Base-by-base conservation (phyloP, 2,329 filamentous ascomycete species). In the Fusarium sp. region DNA sequence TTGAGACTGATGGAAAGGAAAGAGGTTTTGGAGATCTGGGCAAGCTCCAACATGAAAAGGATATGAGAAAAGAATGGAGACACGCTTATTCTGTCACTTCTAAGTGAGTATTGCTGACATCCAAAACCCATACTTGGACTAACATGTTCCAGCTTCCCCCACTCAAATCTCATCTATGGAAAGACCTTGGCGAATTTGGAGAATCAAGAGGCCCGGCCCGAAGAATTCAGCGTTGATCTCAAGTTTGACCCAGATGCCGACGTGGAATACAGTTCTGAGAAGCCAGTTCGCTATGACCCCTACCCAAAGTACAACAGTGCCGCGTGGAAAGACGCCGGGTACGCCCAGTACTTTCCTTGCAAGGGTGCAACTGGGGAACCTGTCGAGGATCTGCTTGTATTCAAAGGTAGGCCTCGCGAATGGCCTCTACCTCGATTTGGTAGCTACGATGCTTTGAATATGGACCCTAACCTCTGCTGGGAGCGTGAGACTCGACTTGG, bases 401-500 rank as follows among this genome's bases (percentile, higher is more conserved):
- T 91, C 73, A 91, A 90, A 61, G 89, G 88, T 2, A 83, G 88
- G 10, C 89, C 91, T 2, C 81, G 84, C 47, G 82, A 83, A 8
- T 93, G 91, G 74, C 90, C 91, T 1, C 79, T 84, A 16, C 87
- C 91, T 6, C 84, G 87, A 38, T 88, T 93, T 61, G 92, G 92
- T 28, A 89, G 89, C 72, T 91, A 90, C 76, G 84, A 87, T 31
- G 83, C 87, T 10, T 81, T 93, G 55, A 88, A 86, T 20, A 84
- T 93, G 50, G 89, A 93, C 61, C 85, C 85, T 22, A 87, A 91
- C 67, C 76, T 92, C 22, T 93, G 91, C 81, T 92, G 90, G 75
- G 91, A 93, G 79, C 85, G 91, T 41, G 88, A 92, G 75, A 90
- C 91, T 11, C 89, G 93, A 59, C 89, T 94, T 42, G 91, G 92